Percentiles rank a stretch among this genome's conserved stretches.
phyloP scores from a whole-genome alignment of 495 filamentous ascomycete genomes.

The Penicillium verhagenii region DNA sequence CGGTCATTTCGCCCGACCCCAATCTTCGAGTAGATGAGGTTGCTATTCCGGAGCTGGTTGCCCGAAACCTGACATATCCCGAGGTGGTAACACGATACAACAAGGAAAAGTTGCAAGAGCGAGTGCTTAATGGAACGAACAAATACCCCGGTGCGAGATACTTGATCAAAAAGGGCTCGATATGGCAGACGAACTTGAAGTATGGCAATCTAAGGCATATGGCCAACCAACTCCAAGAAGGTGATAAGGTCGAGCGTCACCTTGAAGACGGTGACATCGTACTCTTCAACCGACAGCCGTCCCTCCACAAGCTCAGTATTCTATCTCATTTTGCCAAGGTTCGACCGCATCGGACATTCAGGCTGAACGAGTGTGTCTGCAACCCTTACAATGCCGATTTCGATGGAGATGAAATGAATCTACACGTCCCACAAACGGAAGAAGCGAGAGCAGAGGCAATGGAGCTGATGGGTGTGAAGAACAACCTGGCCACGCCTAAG shows the following conservation, averaged over 20 bases:
- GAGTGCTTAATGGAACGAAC: constrained; percentile 68
- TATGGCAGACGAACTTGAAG: constrained; percentile 70
- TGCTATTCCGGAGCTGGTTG: constrained; percentile 83
- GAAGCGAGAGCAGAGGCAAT: constrained; percentile 94
- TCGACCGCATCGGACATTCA: constrained; percentile 92
- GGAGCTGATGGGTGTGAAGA: constrained; percentile 95
- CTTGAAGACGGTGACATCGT: constrained; percentile 95
- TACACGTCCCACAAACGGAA: constrained; percentile 97
- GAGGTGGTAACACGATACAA: constrained; percentile 83
- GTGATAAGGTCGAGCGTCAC: constrained; percentile 91
- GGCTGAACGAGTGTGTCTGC: constrained; percentile 96
- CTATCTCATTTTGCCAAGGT: constrained; percentile 91
- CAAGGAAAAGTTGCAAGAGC: constrained; percentile 70
- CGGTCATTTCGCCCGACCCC: constrained; percentile 95
- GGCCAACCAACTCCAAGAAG: constrained; percentile 70
- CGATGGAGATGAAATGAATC: constrained; percentile 98
- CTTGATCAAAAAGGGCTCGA: constrained; percentile 68
- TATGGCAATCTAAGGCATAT: constrained; percentile 65
- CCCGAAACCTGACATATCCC: constrained; percentile 92
- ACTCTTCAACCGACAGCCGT: constrained; percentile 96
- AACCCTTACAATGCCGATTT: constrained; percentile 99
- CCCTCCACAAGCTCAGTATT: constrained; percentile 96
- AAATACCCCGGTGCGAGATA: constrained; percentile 86
- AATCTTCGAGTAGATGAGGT: constrained; percentile 93
- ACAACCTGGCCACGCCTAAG: constrained; percentile 92